phyloP scores from a whole-genome alignment of 2,329 filamentous ascomycete species.

The Rhinocladiella similis region DNA sequence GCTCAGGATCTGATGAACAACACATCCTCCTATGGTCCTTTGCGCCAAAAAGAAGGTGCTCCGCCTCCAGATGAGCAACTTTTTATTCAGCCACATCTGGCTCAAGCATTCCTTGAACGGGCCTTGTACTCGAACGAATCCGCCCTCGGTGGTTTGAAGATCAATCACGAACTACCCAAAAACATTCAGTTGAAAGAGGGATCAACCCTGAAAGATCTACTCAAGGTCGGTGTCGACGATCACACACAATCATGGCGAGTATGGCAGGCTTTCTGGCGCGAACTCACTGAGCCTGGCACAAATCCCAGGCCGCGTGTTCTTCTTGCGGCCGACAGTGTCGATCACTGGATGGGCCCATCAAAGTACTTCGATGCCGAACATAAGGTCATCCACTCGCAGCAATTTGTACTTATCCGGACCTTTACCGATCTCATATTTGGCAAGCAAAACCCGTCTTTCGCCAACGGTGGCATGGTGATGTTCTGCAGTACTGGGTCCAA shows the following conservation, averaged over 20 bases:
- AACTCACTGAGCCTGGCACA: conserved; percentile 61
- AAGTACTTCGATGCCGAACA: conserved; percentile 72
- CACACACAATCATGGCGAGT: conserved; percentile 76
- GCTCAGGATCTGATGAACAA: conserved; percentile 80
- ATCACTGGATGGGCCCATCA: conserved; percentile 76
- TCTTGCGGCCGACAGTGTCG: conserved; percentile 74
- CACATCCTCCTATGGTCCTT: conserved; percentile 74
- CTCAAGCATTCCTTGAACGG: conserved; percentile 69
- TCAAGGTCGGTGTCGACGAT: conserved; percentile 68
- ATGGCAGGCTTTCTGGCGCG: conserved; percentile 77
- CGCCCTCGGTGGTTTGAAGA: conserved; percentile 57
- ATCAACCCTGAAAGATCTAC: conserved; percentile 67
- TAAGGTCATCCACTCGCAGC: conserved; percentile 79
- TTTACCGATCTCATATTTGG: conserved; percentile 74
- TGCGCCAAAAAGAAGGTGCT: conserved; percentile 42
- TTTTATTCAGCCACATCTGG: conserved; percentile 80
- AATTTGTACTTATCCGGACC: conserved; percentile 72
- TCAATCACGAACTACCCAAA: conserved; percentile 56
- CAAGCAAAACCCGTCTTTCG: conserved; percentile 47
- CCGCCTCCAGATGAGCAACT: conserved; percentile 41
- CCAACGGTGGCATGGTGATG: conserved; percentile 77
- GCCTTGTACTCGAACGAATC: conserved; percentile 71
- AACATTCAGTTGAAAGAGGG: conserved; percentile 58
- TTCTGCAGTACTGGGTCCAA: conserved; percentile 75
- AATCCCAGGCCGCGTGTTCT: conserved; percentile 64